Evolutionary conservation across 805 yeast genomes (phyloP).

Genomic region (Candida michaelii): DNA sequence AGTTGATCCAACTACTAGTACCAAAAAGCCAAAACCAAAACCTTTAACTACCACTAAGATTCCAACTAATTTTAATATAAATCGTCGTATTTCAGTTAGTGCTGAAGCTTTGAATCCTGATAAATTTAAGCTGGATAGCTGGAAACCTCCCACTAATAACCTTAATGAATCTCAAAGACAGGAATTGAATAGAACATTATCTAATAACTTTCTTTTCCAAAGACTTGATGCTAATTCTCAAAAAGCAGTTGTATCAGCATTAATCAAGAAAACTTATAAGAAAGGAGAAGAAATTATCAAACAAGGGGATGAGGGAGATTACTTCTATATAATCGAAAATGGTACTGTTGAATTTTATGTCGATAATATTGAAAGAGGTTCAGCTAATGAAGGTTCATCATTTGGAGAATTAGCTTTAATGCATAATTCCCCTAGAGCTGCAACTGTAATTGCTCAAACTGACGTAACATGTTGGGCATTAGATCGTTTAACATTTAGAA

Average conservation of each 20-base stretch:
- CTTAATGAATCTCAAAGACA: constrained; percentile 61
- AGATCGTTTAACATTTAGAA: constrained; percentile 89
- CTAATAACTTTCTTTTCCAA: constrained; percentile 80
- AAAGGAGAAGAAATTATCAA: constrained; percentile 67
- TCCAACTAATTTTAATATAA: constrained; percentile 67
- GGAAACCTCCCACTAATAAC: constrained; percentile 72
- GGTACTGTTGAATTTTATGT: constrained; percentile 84
- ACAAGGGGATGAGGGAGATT: constrained; percentile 96
- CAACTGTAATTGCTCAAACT: constrained; percentile 81
- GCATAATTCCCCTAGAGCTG: constrained; percentile 98
- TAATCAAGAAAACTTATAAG: constrained; percentile 65
- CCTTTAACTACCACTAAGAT: constrained; percentile 24
- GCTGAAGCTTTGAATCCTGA: constrained; percentile 86
- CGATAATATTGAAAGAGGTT: constrained; percentile 65
- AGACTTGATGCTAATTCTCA: constrained; percentile 78
- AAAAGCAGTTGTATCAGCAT: constrained; percentile 77
- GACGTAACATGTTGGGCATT: constrained; percentile 78
- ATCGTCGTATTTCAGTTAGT: constrained; percentile 85
- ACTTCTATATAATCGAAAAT: constrained; percentile 78
- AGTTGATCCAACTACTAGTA: background rate
- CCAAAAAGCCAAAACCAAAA: constrained; percentile 14
- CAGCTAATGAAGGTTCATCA: constrained; percentile 82
- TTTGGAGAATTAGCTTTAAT: constrained; percentile 97
- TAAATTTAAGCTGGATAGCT: constrained; percentile 60
- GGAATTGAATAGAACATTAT: constrained; percentile 69